phyloP scores from a whole-genome alignment of 1,139 yeast genomes.

The Candida mesenterica region DNA sequence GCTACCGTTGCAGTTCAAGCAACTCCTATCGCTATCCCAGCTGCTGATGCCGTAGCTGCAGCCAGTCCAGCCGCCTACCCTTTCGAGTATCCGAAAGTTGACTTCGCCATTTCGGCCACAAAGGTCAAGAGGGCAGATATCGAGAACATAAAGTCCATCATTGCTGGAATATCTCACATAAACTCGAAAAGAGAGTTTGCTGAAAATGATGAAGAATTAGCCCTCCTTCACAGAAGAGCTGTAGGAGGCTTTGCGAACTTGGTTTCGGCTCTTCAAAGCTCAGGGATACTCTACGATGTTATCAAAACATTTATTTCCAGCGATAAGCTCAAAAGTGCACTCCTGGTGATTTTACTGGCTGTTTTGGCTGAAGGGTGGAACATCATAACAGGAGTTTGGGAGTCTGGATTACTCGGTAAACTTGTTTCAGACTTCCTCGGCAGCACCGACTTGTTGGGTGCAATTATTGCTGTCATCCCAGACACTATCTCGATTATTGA shows the following conservation, averaged over 20 bases:
- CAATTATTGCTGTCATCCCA: slow-evolving; percentile 37
- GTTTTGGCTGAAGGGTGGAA: slow-evolving; percentile 44
- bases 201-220: slow-evolving; percentile 26
- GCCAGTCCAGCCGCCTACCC: slow-evolving; percentile 21
- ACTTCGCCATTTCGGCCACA: slow-evolving; percentile 18
- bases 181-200: slow-evolving; percentile 33
- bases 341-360: slow-evolving; percentile 26
- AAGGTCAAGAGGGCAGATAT: slow-evolving; percentile 37
- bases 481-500: slow-evolving; percentile 33
- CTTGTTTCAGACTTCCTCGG: slow-evolving; percentile 34
- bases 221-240: slow-evolving; percentile 38
- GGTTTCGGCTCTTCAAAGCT: slow-evolving; percentile 35
- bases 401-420: slow-evolving; percentile 42
- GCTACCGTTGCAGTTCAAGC: slow-evolving; percentile 40
- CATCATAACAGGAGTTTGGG: slow-evolving; percentile 42
- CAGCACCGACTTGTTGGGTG: slow-evolving; percentile 34
- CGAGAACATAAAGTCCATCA: slow-evolving; percentile 33
- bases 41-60: slow-evolving; percentile 38
- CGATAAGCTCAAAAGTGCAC: slow-evolving; percentile 19
- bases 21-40: slow-evolving; percentile 33
- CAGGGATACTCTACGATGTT: slow-evolving; percentile 41
- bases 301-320: slow-evolving; percentile 38
- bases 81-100: slow-evolving; percentile 10
- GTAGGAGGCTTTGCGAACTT: slow-evolving; percentile 38
- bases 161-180: slow-evolving; percentile 32